Percentiles rank a stretch among this genome's conserved stretches.
Evolutionary conservation across 495 filamentous ascomycete species (phyloP).

Genomic region (Trichoderma parareesei): DNA sequence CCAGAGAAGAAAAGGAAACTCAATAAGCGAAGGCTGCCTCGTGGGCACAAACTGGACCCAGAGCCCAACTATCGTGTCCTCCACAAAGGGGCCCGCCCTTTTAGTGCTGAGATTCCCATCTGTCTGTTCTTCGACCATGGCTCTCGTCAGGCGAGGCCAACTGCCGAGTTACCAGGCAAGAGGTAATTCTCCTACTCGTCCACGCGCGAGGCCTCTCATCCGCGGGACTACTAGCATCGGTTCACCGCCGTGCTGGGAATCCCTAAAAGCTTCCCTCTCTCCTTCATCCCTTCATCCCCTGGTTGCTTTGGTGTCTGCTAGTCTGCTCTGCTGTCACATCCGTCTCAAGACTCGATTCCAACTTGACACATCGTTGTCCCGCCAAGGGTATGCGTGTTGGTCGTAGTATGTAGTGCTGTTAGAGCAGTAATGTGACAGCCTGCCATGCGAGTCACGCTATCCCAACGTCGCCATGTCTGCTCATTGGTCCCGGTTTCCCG

Average conservation of each 20-base stretch:
- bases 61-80: too few species aligned
- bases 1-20: background rate
- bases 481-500: constrained; percentile 1
- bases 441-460: constrained; percentile 7
- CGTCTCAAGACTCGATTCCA: background rate
- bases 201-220: constrained; percentile 2
- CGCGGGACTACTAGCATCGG: constrained; percentile 7
- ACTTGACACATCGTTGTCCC: background rate
- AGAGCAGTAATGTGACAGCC: constrained; percentile 2
- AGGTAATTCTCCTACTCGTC: background rate
- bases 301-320: background rate
- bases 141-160: background rate
- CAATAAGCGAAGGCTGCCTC: constrained; percentile 1
- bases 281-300: background rate
- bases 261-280: background rate
- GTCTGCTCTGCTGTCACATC: background rate
- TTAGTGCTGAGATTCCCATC: background rate
- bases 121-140: background rate
- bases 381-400: background rate
- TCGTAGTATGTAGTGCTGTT: background rate
- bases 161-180: background rate
- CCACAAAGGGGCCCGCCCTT: too few species aligned
- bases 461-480: background rate
- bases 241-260: background rate
- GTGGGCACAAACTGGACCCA: background rate